phyloP scores from a whole-genome alignment of 2,329 filamentous ascomycete genomes.

The Diaporthe caulivora region DNA sequence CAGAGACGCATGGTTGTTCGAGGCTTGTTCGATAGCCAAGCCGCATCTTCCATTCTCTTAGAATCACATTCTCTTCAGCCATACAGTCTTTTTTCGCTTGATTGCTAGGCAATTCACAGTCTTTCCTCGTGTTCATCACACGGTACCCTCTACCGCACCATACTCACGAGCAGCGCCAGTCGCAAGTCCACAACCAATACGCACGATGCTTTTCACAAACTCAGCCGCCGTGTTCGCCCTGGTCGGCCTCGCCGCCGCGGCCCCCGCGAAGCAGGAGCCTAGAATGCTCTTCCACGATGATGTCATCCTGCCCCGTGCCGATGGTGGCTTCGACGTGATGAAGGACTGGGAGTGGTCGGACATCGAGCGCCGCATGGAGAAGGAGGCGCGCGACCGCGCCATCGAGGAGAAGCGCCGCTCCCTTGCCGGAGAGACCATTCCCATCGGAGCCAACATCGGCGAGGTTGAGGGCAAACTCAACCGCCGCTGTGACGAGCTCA shows the following conservation, averaged over 20 bases:
- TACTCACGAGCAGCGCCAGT: background rate
- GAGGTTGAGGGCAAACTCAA: background rate
- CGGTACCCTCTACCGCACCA: background rate
- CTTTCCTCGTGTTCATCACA: constrained; percentile 3
- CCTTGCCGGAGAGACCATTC: background rate
- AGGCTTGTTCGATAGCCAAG: constrained; percentile 21
- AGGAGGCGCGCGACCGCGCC: constrained; percentile 5
- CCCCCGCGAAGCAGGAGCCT: constrained; percentile 16
- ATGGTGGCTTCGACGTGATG: constrained; percentile 24
- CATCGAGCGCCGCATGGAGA: constrained; percentile 18
- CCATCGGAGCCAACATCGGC: background rate
- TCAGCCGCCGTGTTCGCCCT: constrained; percentile 21
- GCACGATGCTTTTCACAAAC: constrained; percentile 22
- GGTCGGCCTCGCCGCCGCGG: constrained; percentile 22
- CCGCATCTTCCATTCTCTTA: constrained; percentile 29
- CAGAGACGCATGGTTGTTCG: constrained; percentile 11
- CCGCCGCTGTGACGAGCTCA: constrained; percentile 38
- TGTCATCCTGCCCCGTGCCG: constrained; percentile 21
- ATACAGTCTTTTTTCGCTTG: constrained; percentile 19
- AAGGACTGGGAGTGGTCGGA: constrained; percentile 24
- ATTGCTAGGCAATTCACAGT: constrained; percentile 6
- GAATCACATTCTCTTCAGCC: constrained; percentile 12
- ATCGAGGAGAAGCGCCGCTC: constrained; percentile 13
- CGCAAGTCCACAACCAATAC: background rate
- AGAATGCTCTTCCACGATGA: constrained; percentile 14